A percentile compares a stretch with the other conserved stretches of the same genome.
Evolutionary conservation across 2,329 filamentous ascomycete species (phyloP).

Genomic region (Ophiocordyceps sinensis): DNA sequence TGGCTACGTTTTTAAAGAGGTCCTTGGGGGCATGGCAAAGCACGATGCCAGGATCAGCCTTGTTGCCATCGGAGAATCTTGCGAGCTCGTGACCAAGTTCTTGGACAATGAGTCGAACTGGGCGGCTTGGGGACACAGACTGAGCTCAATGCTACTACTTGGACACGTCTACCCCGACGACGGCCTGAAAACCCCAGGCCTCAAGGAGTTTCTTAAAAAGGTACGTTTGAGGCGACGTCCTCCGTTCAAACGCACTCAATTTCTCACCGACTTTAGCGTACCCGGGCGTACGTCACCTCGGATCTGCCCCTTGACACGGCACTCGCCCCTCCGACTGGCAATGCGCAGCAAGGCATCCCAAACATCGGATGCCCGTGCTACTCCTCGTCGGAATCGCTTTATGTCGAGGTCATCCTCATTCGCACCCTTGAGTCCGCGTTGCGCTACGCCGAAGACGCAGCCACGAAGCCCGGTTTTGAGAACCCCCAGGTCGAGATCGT

Average conservation of each 20-base stretch:
- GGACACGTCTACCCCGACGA: conserved; percentile 28
- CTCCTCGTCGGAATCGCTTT: conserved; percentile 46
- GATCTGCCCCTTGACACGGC: conserved; percentile 33
- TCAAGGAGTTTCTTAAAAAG: conserved; percentile 35
- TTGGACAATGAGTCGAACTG: conserved; percentile 42
- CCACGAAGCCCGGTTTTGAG: conserved; percentile 20
- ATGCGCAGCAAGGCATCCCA: conserved; percentile 24
- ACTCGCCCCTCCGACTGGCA: conserved; percentile 37
- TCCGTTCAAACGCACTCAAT: conserved; percentile 6
- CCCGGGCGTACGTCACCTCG: conserved; percentile 46
- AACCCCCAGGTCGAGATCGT: conserved; percentile 24
- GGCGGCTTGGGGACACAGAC: conserved; percentile 23
- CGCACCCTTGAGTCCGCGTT: conserved; percentile 38
- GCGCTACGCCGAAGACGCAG: conserved; percentile 45
- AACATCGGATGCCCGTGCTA: conserved; percentile 50
- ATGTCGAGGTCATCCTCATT: conserved; percentile 49
- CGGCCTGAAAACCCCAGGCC: conserved; percentile 25
- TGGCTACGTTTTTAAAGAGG: conserved; percentile 46
- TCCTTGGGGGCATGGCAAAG: conserved; percentile 35
- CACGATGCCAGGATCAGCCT: conserved; percentile 47
- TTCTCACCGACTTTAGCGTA: conserved; percentile 28
- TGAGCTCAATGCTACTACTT: conserved; percentile 35
- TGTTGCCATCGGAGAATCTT: conserved; percentile 55
- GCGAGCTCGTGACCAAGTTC: conserved; percentile 40
- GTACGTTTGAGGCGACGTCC: conserved; percentile 19